These are phyloP conservation scores for Eucalyptus marginata DNA, from an alignment of 345 rosid species.

Conservation along the genomic window DNA sequence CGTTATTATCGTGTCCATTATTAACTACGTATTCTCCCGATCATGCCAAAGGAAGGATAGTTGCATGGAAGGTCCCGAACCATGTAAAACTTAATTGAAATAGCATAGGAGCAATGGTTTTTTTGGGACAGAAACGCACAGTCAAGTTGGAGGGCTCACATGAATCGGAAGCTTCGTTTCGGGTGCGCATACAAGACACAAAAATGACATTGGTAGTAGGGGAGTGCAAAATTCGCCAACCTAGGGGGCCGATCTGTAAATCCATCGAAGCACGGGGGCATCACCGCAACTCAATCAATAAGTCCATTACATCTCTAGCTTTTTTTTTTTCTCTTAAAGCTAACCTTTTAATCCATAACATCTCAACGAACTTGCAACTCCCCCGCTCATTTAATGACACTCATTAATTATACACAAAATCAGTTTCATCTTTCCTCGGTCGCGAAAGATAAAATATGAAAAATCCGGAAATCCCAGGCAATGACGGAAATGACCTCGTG, in stretches of 20 bases:
- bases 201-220: not conserved
- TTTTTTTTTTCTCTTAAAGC: not conserved
- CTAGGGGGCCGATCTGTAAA: not conserved
- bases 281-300: not conserved
- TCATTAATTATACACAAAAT: not conserved
- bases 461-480: not conserved
- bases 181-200: not conserved
- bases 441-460: not conserved
- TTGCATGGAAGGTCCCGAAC: not conserved
- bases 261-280: not conserved
- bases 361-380: not conserved
- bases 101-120: not conserved
- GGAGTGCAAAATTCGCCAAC: not conserved
- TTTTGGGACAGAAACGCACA: not conserved
- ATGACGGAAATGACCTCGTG: conserved; percentile 30
- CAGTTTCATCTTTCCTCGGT: not conserved
- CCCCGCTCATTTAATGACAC: not conserved
- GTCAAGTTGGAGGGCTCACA: not conserved
- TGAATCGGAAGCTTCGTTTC: not conserved
- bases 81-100: not conserved
- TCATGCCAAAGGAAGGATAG: not conserved
- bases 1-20: not conserved
- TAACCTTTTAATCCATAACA: not conserved
- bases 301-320: not conserved
- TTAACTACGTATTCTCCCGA: not conserved